phyloP scores from a whole-genome alignment of 108 stramenopile species.

The Hondaea fermentalgiana region DNA sequence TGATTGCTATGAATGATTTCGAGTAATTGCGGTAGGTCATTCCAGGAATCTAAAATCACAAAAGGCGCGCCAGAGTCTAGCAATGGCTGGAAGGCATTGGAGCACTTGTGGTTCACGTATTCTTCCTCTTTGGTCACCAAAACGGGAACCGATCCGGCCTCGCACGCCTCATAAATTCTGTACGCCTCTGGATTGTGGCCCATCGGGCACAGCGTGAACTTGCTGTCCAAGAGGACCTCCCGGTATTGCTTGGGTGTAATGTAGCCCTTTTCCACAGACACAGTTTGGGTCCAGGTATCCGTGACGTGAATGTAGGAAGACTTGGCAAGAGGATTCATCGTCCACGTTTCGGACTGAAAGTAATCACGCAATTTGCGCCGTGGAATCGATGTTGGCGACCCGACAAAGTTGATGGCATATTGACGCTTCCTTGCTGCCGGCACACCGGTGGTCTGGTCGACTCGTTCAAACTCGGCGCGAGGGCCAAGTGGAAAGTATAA shows the following conservation, averaged over 20 bases:
- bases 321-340: neutral
- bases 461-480: neutral
- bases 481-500: neutral
- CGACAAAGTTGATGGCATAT: neutral
- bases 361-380: neutral
- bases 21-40: neutral
- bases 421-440: neutral
- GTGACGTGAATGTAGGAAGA: constrained; percentile 9
- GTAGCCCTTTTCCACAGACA: neutral
- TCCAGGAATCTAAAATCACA: constrained; percentile 34
- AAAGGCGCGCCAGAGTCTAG: constrained; percentile 25
- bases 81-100: constrained; percentile 26
- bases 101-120: constrained; percentile 29
- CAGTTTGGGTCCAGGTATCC: neutral
- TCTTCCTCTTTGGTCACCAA: constrained; percentile 13
- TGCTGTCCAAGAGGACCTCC: constrained; percentile 31
- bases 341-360: neutral
- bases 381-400: neutral
- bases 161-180: constrained; percentile 42
- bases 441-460: neutral
- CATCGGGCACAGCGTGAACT: constrained; percentile 39
- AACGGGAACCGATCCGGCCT: constrained; percentile 41
- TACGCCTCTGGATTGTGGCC: constrained; percentile 53
- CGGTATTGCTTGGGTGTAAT: constrained; percentile 23
- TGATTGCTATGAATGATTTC: neutral